phyloP scores from a whole-genome alignment of 2,329 filamentous ascomycete species.

The Graphilbum sp. region DNA sequence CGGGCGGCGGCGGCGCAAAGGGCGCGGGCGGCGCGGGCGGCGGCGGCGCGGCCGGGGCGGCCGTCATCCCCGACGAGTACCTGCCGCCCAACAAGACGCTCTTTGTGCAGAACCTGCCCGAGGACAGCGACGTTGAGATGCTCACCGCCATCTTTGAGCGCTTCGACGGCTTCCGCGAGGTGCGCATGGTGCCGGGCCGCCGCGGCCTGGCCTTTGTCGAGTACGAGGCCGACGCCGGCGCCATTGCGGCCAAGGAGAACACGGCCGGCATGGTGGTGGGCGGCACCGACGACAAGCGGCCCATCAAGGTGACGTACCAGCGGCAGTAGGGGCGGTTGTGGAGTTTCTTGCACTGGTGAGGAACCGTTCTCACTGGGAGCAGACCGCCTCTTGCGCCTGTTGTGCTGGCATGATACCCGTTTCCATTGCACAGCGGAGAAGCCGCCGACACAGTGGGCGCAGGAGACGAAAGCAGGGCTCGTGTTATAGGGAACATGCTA shows the following conservation, averaged over 20 bases:
- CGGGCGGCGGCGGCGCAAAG: constrained; percentile 16
- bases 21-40: constrained; percentile 18
- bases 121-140: constrained; percentile 66
- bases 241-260: constrained; percentile 86
- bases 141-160: constrained; percentile 69
- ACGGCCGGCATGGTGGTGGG: constrained; percentile 73
- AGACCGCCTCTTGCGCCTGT: background rate
- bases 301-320: constrained; percentile 93
- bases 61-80: constrained; percentile 92
- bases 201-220: constrained; percentile 91
- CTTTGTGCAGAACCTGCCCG: constrained; percentile 83
- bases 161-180: constrained; percentile 90
- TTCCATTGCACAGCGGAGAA: constrained; percentile 8
- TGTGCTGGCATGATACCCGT: constrained; percentile 1
- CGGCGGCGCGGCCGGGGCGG: constrained; percentile 27
- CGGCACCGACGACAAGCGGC: constrained; percentile 36
- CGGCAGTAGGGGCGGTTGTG: constrained; percentile 66
- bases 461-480: background rate
- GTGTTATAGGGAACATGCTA: too few species aligned
- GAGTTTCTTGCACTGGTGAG: too few species aligned
- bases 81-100: constrained; percentile 94
- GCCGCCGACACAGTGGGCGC: background rate
- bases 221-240: constrained; percentile 78
- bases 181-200: constrained; percentile 72
- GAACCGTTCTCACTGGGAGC: too few species aligned